Percentiles rank a stretch among this genome's conserved stretches.
Conservation (phyloP, 352 stramenopile species). For the Globisporangium okanoganense region DNA sequence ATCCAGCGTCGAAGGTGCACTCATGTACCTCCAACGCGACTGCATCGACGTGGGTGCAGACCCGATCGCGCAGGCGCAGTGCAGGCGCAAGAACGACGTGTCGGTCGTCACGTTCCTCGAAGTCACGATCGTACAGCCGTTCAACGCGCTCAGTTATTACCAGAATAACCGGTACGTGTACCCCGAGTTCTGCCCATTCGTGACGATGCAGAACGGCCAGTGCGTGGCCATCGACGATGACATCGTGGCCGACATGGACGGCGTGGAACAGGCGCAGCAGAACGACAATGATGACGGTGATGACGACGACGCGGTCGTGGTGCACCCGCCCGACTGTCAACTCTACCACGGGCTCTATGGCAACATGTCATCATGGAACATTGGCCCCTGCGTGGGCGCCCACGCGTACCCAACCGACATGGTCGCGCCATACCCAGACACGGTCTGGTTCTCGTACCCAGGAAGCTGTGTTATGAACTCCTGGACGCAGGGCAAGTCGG, state of each 20-base stretch:
- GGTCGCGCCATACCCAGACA: slow-evolving; percentile 56
- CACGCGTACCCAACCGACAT: slow-evolving; percentile 50
- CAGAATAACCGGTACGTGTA: slow-evolving; percentile 51
- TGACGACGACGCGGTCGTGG: slow-evolving; percentile 6
- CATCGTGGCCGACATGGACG: slow-evolving; percentile 5
- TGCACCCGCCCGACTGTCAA: slow-evolving; percentile 42
- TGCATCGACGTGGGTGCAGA: slow-evolving; percentile 51
- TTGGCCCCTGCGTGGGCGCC: slow-evolving; percentile 58
- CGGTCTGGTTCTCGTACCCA: slow-evolving; percentile 76
- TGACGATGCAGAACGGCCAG: slow-evolving; percentile 52
- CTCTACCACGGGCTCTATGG: slow-evolving; percentile 58
- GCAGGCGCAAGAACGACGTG: slow-evolving; percentile 52
- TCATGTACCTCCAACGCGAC: slow-evolving; percentile 72
- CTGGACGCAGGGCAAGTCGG: slow-evolving; percentile 44
- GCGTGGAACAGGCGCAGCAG: background rate
- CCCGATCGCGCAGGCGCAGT: slow-evolving; percentile 24
- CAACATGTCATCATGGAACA: slow-evolving; percentile 28
- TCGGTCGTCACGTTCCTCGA: slow-evolving; percentile 63
- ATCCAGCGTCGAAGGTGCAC: slow-evolving; percentile 56
- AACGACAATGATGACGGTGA: slow-evolving; percentile 19
- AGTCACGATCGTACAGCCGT: slow-evolving; percentile 55
- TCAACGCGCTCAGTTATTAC: slow-evolving; percentile 58
- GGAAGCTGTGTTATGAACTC: slow-evolving; percentile 52
- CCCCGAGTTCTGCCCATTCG: slow-evolving; percentile 69
- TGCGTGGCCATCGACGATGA: slow-evolving; percentile 35